Evolutionary conservation across 78 protist genomes (phyloP).

Genomic region (Dictyostelium firmibasis): DNA sequence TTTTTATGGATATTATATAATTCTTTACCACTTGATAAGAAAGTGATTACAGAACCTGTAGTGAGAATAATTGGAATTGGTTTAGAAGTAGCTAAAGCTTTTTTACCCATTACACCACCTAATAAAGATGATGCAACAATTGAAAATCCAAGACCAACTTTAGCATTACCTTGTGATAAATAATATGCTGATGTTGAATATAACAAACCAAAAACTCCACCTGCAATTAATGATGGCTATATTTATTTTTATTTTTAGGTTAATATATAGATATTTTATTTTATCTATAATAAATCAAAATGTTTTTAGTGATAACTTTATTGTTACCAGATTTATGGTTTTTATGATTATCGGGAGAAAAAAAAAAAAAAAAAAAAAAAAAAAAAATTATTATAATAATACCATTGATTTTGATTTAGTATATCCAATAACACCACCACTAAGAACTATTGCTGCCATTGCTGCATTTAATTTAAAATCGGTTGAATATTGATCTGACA

Average conservation of each 20-base stretch:
- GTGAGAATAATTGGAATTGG: slow-evolving; percentile 27
- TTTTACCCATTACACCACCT: slow-evolving; percentile 49
- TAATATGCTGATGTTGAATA: background rate
- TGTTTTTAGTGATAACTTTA: no score
- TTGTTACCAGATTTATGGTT: no score
- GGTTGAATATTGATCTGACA: background rate
- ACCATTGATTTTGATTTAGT: slow-evolving; percentile 11
- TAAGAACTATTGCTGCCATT: slow-evolving; percentile 7
- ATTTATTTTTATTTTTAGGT: no score
- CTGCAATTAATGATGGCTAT: slow-evolving; percentile 41
- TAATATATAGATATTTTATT: no score
- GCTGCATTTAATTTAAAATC: slow-evolving; percentile 1
- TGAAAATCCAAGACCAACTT: slow-evolving; percentile 37
- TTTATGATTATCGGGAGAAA: no score
- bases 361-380: no score
- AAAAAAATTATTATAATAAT: no score
- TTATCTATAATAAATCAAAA: no score
- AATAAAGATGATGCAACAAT: slow-evolving; percentile 30
- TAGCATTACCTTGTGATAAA: background rate
- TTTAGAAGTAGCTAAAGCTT: slow-evolving; percentile 14
- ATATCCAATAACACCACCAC: slow-evolving; percentile 54
- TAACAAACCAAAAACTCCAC: slow-evolving; percentile 26
- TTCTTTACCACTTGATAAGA: slow-evolving; percentile 31
- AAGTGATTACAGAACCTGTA: background rate
- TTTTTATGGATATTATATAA: background rate